Conservation (phyloP, 2,329 filamentous ascomycete genomes). For the Zasmidium cellare region DNA sequence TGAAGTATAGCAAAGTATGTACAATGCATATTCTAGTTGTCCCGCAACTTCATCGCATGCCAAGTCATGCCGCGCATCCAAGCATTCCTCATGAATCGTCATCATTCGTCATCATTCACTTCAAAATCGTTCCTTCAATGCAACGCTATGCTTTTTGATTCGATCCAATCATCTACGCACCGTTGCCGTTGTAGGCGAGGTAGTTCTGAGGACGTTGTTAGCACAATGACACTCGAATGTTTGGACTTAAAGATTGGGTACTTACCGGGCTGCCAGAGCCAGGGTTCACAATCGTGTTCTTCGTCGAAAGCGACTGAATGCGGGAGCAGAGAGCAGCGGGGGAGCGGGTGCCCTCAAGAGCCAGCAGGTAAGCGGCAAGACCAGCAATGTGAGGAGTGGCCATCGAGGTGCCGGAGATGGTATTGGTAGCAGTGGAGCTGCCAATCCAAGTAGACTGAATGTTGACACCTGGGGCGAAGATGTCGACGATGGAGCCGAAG, state of each 20-base stretch:
- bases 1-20: background rate
- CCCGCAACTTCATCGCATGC: background rate
- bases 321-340: conserved; percentile 20
- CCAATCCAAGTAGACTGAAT: conserved; percentile 54
- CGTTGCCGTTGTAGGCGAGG: conserved; percentile 18
- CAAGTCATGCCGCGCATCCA: too few species aligned
- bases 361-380: conserved; percentile 28
- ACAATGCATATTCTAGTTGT: background rate
- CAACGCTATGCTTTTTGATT: background rate
- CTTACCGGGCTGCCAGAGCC: conserved; percentile 10
- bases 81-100: background rate
- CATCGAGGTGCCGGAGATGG: conserved; percentile 52
- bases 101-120: background rate
- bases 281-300: conserved; percentile 11
- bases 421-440: conserved; percentile 47
- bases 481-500: conserved; percentile 40
- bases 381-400: conserved; percentile 30
- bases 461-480: conserved; percentile 51
- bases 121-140: background rate
- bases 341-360: conserved; percentile 17
- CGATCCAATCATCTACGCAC: background rate
- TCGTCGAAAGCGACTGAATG: conserved; percentile 17
- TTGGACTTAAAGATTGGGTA: background rate
- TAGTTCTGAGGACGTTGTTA: conserved; percentile 3
- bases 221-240: background rate